Evolutionary conservation across 306 rosid species (phyloP), one percentile per base, ranked within the genome.

Genomic region (Urtica urens): DNA sequence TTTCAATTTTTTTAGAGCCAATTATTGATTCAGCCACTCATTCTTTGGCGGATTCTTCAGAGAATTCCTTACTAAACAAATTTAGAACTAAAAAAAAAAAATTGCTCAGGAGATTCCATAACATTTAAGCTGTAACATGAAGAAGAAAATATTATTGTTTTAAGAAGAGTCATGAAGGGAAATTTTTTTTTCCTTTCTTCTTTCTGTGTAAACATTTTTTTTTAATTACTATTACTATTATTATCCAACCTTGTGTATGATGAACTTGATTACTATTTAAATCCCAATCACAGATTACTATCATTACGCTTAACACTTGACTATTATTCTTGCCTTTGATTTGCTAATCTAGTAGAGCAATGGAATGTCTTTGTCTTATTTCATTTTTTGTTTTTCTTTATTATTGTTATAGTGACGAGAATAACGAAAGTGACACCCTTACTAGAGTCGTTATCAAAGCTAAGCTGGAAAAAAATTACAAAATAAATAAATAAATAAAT

Each of bases 11-110:
- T n/a, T n/a, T n/a, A n/a, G n/a, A n/a, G n/a, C n/a, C n/a, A n/a
- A n/a, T 28, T 28, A 45, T 64, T 17, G 39, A 59, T 64, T 39
- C 50, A 50, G 56, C 52, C 39, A 56, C 70, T 60, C 73, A 76
- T 72, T 68, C 78, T 76, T 71, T 76, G 49, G 66, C 34, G 72
- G 58, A 60, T 70, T 70, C 68, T 54, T 65, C 50, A 14, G 40
- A 49, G 74, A 62, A 75, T 44, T 63, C 69, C 49, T 34, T 54
- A 29, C 37, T 71, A 46, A 60, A 76, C 51, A 47, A 4, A 64
- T 26, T 65, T 40, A 66, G 49, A 38, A 67, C 78, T 72, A 67
- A 68, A 62, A 16, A 63, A 57, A 43, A 49, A 31, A 22, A 34
- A 22, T 16, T 7, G 37, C 26, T 33, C 49, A 38, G 31, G 29